Base-by-base conservation (phyloP, 495 filamentous ascomycete genomes). In the Xylaria flabelliformis region DNA sequence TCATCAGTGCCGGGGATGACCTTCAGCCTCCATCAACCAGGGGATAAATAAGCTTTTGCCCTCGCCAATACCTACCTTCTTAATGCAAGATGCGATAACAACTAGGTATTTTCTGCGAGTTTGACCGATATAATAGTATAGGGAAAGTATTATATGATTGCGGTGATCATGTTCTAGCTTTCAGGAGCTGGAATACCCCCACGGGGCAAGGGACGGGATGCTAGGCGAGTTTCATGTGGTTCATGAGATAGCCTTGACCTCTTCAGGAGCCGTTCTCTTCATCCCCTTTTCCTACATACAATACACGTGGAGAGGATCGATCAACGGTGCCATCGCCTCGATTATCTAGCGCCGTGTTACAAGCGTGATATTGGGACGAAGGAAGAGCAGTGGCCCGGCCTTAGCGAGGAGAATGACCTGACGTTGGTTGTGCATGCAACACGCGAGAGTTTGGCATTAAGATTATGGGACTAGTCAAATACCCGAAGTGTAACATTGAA, bases 261-360 rank as follows among this genome's bases (percentile, higher is more conserved):
- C 34, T 41, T 34, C 32, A 61, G 19, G 34, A 61, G 39, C 58
- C 32, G 58, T 13, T n/a, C 9, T 29, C 34, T 61, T 3, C 58
- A 61, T 39, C 58, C 58, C 58, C 58, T 19, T 61, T 19, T 42
- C 39, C 61, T 39, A 34, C 7, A 6, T 36, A 34, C 24, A 5
- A 2, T 56, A 36, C 64, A 41, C 64, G 65, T 56, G 65, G 50
- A 44, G 32, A 41, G 5, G 50, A 44, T 19, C 50, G 65, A 55
- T 41, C n/a, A 50, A 56, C 36, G 24, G 32, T 32, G 32, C n/a
- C 34, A 56, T 21, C 48, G n/a, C 36, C 36, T 55, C 65, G 36
- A 67, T 67, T 56, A 41, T 42, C 48, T 41, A 67, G 50, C 50
- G 65, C 32, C n/a, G 65, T 67, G 65, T 56, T 67, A 56, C 65